A percentile compares a stretch with the other conserved stretches of the same genome.
Conservation (phyloP, 345 rosid genomes). For the Psidium friedrichsthalianum region DNA sequence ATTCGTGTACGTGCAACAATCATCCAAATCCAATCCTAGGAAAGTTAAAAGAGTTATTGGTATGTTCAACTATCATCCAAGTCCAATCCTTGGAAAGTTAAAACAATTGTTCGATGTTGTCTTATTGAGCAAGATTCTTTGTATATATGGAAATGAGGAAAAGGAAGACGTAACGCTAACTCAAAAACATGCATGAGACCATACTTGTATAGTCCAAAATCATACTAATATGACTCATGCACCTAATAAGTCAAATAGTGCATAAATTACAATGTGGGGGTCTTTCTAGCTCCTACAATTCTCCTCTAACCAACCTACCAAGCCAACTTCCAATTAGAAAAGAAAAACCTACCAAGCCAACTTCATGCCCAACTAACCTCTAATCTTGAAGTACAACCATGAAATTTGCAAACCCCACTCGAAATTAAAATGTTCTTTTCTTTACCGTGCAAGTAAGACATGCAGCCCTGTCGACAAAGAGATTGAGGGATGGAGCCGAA, state of each 20-base stretch:
- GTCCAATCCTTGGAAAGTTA: not conserved
- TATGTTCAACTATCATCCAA: not conserved
- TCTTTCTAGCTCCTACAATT: not conserved
- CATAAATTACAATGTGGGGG: not conserved
- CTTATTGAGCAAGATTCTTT: not conserved
- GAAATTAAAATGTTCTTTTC: not conserved
- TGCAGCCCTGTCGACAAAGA: too few species aligned
- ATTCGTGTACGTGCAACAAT: not conserved
- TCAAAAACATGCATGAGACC: not conserved
- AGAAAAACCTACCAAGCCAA: not conserved
- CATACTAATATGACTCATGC: not conserved
- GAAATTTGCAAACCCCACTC: not conserved
- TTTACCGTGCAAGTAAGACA: not conserved
- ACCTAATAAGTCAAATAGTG: not conserved
- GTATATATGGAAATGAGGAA: not conserved
- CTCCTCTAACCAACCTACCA: not conserved
- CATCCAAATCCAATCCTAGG: not conserved
- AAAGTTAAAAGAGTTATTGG: not conserved
- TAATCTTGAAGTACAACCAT: not conserved
- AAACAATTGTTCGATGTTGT: not conserved
- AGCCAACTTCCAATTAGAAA: not conserved
- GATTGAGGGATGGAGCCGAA: too few species aligned
- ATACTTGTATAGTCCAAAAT: not conserved
- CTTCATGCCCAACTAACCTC: not conserved
- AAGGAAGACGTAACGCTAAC: not conserved